Evolutionary conservation across 75 land plant species (phyloP), one percentile per base, ranked within the genome.

Genomic region (Cunninghamia lanceolata): DNA sequence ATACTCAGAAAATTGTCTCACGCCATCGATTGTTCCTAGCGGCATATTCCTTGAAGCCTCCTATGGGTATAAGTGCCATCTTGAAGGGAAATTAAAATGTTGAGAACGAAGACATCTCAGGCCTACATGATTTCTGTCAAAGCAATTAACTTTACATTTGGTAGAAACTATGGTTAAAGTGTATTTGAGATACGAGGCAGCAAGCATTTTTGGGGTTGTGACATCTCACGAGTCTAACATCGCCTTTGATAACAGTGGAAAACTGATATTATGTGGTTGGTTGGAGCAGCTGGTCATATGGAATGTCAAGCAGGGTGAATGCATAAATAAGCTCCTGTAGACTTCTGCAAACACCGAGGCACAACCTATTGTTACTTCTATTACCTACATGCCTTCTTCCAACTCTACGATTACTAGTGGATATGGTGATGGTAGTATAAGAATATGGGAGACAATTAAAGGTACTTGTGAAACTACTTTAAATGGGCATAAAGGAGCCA

Each of bases 141-240:
- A 70, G 32, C 10, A 28, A 30, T 30, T 7, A 34, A 1, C 3
- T 17, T 54, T 56, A 56, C 34, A 68, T 1, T 6, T 3, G 2
- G 9, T 14, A 73, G 36, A 3, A 52, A 46, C 32, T 19, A 98
- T 98, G 99, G 99, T 97, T 95, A 98, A 98, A 88, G 84, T 97
- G 4, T 98, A 98, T 86, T 93, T 98, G 35, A 87, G 99, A 40
- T 98, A 98, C 91, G 99, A 97, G 93, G 90, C 94, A 28, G 88
- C 89, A 46, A 89, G 93, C 79, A 84, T 87, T 14, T 93, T 98
- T 79, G 99, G 99, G 30, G 94, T 98, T 19, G 94, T 98, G 80
- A 93, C 88, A 7, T 94, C 97, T 15, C 83, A 85, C 3, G 96
- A 95, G 25, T 87, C 94, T 52, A 96, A 97, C 86, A 92, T 98